Evolutionary conservation across 2,329 filamentous ascomycete genomes (phyloP), one percentile per base, ranked within the genome.

Genomic region (Fusarium pseudonygamai): DNA sequence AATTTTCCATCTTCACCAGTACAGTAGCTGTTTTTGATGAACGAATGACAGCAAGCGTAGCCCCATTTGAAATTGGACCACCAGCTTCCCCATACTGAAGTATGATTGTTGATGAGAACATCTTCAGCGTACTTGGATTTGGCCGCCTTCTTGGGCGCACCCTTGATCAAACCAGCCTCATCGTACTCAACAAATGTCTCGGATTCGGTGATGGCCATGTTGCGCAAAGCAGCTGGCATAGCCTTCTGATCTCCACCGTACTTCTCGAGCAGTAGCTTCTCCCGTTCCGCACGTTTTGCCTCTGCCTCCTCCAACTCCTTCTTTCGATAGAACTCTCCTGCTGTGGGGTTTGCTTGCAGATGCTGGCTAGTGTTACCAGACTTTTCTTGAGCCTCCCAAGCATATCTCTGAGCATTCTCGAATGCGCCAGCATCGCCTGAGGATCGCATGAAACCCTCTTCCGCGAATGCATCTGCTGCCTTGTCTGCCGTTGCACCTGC

Each of bases 51-150:
- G 82, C 96, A 99, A 28, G 93, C 89, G 82, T 97, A 99, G 3
- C 96, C 96, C 96, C 96, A 99, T 82, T 92, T 89, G 84, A 98
- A 98, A 79, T 94, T 91, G 60, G 91, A 90, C 96, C 96, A 99
- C 96, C 96, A 99, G 78, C 95, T 97, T 55, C 96, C 96, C 93
- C 95, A 99, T 7, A 97, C 92, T 0, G 93, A 92, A 7, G 90
- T 94, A 83, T 99, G 96, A 79, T 99, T 99, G 85, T 97, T 96
- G 80, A 93, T 89, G 60, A 93, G 85, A 2, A 98, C 87, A 78
- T 99, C 94, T 79, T 99, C 96, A 9, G 91, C 84, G 79, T 99
- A 99, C 80, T 98, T 98, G 45, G 94, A 97, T 81, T 93, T 96
- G 57, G 92, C 93, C 59, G 89, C 88, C 62, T 89, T 89, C 80